These are phyloP conservation scores for Alternaria novae-zelandiae DNA, from an alignment of 2,329 filamentous ascomycete genomes.

Conservation along the genomic window DNA sequence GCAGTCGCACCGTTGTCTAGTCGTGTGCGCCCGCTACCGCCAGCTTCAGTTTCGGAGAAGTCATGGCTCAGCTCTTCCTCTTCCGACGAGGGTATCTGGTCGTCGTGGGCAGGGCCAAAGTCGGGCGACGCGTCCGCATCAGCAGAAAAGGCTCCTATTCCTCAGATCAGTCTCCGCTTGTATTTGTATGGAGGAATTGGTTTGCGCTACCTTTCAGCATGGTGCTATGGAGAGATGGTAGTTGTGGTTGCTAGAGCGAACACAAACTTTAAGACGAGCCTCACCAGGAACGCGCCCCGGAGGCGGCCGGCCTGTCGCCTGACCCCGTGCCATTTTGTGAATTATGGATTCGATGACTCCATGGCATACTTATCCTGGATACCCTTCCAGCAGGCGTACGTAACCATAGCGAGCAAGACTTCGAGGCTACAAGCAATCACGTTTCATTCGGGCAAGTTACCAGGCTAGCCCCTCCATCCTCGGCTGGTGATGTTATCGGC, in stretches of 20 bases:
- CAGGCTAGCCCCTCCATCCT: slow-evolving; percentile 1
- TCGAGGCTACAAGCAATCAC: neutral
- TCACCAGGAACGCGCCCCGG: slow-evolving; percentile 15
- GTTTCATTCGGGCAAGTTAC: neutral
- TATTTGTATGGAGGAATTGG: neutral
- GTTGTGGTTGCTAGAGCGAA: slow-evolving; percentile 19
- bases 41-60: slow-evolving; percentile 35
- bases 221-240: slow-evolving; percentile 22
- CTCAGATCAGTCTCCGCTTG: slow-evolving; percentile 11
- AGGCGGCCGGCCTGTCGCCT: slow-evolving; percentile 20
- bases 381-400: neutral
- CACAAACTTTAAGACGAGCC: slow-evolving; percentile 12
- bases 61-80: slow-evolving; percentile 44
- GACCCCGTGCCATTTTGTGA: slow-evolving; percentile 17
- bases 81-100: slow-evolving; percentile 45
- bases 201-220: slow-evolving; percentile 37
- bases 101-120: slow-evolving; percentile 40
- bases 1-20: slow-evolving; percentile 27
- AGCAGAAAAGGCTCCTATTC: slow-evolving; percentile 34
- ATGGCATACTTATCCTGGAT: neutral
- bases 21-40: slow-evolving; percentile 17
- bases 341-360: slow-evolving; percentile 8
- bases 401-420: slow-evolving; percentile 3
- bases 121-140: slow-evolving; percentile 47
- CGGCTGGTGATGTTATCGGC: slow-evolving; percentile 11